phyloP scores from a whole-genome alignment of 768 basidiomycete genomes.

The Boletus patriciae region DNA sequence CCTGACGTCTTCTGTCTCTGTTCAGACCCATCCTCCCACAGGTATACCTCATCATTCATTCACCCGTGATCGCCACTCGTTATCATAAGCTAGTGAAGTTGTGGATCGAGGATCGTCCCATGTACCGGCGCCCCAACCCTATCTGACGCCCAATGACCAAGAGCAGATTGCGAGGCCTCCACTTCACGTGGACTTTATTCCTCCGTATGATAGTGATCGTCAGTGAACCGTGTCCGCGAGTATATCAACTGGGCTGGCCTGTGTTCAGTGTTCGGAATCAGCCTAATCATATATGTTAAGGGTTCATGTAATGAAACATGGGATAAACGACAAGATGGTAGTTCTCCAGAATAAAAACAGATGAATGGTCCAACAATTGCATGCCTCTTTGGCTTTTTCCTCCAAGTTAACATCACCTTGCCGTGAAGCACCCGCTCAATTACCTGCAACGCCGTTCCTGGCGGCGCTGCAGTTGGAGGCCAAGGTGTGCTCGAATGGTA shows the following conservation, averaged over 20 bases:
- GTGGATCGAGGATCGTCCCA: conserved; percentile 37
- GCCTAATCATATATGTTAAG: conserved; percentile 23
- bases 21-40: conserved; percentile 21
- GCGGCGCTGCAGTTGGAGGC: conserved; percentile 74
- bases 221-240: conserved; percentile 7
- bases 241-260: neutral
- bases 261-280: neutral
- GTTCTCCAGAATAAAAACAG: conserved; percentile 15
- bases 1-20: conserved; percentile 22
- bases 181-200: conserved; percentile 57
- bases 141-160: conserved; percentile 54
- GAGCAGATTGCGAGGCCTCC: conserved; percentile 59
- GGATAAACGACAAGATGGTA: conserved; percentile 20
- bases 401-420: conserved; percentile 70
- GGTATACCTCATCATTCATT: conserved; percentile 36
- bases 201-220: conserved; percentile 8
- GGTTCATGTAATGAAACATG: conserved; percentile 21
- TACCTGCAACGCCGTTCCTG: conserved; percentile 56
- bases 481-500: conserved; percentile 91
- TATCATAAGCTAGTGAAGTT: conserved; percentile 33
- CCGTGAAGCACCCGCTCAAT: conserved; percentile 49
- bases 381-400: conserved; percentile 72
- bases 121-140: conserved; percentile 85
- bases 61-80: conserved; percentile 30
- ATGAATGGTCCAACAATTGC: conserved; percentile 64